Evolutionary conservation across 2,329 filamentous ascomycete genomes (phyloP).

Genomic region (Fusarium dimerum): DNA sequence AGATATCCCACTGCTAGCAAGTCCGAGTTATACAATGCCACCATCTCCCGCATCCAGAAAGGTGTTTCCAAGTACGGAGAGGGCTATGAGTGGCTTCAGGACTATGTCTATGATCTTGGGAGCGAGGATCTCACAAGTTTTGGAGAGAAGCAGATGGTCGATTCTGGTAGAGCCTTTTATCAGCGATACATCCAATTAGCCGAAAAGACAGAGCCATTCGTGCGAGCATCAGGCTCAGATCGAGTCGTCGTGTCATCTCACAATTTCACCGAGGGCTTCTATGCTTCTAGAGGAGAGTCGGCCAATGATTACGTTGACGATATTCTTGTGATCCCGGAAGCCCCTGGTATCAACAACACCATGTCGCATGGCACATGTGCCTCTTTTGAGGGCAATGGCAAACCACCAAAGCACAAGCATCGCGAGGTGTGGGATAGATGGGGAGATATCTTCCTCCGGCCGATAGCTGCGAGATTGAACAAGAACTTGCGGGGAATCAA

Average conservation of each 20-base stretch:
- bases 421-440: slow-evolving; percentile 56
- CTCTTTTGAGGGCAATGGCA: slow-evolving; percentile 62
- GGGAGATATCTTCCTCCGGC: slow-evolving; percentile 62
- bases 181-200: slow-evolving; percentile 68
- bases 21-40: slow-evolving; percentile 60
- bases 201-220: slow-evolving; percentile 61
- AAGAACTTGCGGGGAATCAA: slow-evolving; percentile 66
- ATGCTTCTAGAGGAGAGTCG: slow-evolving; percentile 43
- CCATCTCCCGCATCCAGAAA: slow-evolving; percentile 67
- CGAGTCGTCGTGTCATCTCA: slow-evolving; percentile 74
- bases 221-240: slow-evolving; percentile 69
- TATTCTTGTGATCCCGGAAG: slow-evolving; percentile 72
- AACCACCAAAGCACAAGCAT: slow-evolving; percentile 47
- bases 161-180: slow-evolving; percentile 78
- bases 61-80: slow-evolving; percentile 57
- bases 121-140: slow-evolving; percentile 68
- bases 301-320: slow-evolving; percentile 49
- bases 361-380: slow-evolving; percentile 74
- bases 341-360: slow-evolving; percentile 71
- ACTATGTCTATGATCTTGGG: slow-evolving; percentile 72
- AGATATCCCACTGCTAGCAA: slow-evolving; percentile 76
- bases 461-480: slow-evolving; percentile 72
- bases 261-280: slow-evolving; percentile 76
- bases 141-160: slow-evolving; percentile 67
- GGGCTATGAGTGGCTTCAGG: slow-evolving; percentile 68